Evolutionary conservation across 495 filamentous ascomycete species (phyloP).

Genomic region (Xylaria sp.): DNA sequence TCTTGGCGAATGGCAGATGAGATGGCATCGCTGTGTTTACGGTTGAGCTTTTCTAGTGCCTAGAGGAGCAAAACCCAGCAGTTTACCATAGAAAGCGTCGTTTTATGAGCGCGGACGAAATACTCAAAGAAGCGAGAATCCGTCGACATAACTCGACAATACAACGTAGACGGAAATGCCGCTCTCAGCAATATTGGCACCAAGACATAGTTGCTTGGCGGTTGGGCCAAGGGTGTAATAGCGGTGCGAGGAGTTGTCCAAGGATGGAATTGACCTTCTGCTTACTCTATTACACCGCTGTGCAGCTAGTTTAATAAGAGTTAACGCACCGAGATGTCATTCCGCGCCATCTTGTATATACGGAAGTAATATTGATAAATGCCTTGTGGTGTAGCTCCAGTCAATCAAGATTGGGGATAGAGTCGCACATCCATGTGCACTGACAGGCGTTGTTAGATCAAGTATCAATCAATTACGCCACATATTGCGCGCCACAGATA

Average conservation of each 20-base stretch:
- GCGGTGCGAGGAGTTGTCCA: neutral
- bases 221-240: neutral
- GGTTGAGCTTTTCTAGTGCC: neutral
- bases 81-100: neutral
- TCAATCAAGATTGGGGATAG: too few relatives aligned
- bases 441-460: too few relatives aligned
- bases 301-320: neutral
- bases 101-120: neutral
- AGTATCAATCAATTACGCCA: neutral
- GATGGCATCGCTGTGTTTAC: neutral
- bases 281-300: conserved; percentile 15
- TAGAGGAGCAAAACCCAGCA: neutral
- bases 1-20: neutral
- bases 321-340: neutral
- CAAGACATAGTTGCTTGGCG: conserved; percentile 9
- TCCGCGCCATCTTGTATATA: neutral
- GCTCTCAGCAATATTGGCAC: neutral
- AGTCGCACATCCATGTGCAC: neutral
- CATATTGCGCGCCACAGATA: neutral
- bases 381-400: neutral
- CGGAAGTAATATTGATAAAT: neutral
- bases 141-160: neutral
- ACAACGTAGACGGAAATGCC: neutral
- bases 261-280: neutral
- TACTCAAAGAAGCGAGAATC: neutral